These are phyloP conservation scores for Cyclostephanos invisitatus DNA, from an alignment of 108 stramenopile species.

Conservation along the genomic window DNA sequence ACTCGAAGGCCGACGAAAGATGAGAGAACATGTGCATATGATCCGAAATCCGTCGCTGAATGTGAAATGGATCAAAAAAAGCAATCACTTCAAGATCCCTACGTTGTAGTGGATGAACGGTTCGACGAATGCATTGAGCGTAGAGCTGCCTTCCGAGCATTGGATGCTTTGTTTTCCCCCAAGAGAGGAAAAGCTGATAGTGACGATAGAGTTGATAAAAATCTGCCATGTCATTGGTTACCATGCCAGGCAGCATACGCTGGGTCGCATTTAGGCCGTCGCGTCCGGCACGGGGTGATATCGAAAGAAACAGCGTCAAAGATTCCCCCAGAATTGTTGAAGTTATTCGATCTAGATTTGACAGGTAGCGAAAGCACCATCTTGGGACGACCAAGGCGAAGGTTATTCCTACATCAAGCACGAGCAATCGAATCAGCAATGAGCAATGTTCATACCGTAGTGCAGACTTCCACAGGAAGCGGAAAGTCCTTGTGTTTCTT, in stretches of 20 bases:
- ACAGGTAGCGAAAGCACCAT: not conserved
- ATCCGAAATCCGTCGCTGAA: constrained; percentile 2
- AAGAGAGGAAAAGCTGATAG: not conserved
- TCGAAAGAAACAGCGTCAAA: constrained; percentile 24
- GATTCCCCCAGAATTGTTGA: constrained; percentile 26
- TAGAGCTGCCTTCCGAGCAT: constrained; percentile 24
- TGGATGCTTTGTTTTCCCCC: constrained; percentile 15
- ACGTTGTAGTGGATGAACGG: constrained; percentile 26
- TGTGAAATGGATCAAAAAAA: constrained; percentile 18
- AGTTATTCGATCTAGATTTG: constrained; percentile 24
- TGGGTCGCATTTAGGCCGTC: constrained; percentile 65
- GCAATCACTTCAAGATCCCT: constrained; percentile 19
- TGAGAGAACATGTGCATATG: not conserved
- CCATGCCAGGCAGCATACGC: constrained; percentile 67
- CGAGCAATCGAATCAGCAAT: constrained; percentile 73
- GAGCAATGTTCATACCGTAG: constrained; percentile 63
- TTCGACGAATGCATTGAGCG: constrained; percentile 14
- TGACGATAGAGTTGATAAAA: not conserved
- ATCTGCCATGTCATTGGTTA: constrained; percentile 31
- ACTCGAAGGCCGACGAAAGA: not conserved
- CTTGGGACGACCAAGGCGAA: not conserved
- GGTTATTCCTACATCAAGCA: constrained; percentile 84
- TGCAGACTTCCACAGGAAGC: constrained; percentile 88
- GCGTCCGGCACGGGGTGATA: constrained; percentile 40
- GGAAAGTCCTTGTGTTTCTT: constrained; percentile 89